These are phyloP conservation scores for Ceratocystis cacaofunesta DNA, from an alignment of 2,329 filamentous ascomycete species.

Conservation along the genomic window DNA sequence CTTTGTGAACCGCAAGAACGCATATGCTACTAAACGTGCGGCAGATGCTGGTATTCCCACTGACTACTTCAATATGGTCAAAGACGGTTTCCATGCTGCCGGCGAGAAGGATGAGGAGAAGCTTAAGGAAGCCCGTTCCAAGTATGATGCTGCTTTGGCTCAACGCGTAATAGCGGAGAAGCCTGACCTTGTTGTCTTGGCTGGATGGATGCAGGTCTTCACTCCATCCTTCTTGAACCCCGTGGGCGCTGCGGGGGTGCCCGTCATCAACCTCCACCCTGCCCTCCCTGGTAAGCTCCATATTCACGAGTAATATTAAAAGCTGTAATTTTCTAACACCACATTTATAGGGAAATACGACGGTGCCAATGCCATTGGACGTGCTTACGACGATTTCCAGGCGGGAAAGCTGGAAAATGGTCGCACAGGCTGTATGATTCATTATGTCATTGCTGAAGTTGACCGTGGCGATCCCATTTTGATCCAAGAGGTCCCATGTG, in stretches of 20 bases:
- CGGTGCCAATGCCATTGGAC: conserved; percentile 61
- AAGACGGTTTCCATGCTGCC: conserved; percentile 46
- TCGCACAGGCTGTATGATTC: conserved; percentile 75
- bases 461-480: conserved; percentile 65
- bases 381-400: conserved; percentile 60
- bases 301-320: not conserved
- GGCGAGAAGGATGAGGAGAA: conserved; percentile 44
- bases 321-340: not conserved
- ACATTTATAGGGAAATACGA: conserved; percentile 49
- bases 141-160: conserved; percentile 64
- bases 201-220: conserved; percentile 80
- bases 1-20: conserved; percentile 34
- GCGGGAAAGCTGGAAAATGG: conserved; percentile 47
- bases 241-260: conserved; percentile 44
- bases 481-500: conserved; percentile 51
- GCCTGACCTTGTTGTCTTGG: conserved; percentile 65
- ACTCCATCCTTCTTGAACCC: conserved; percentile 54
- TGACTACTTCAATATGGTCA: conserved; percentile 67
- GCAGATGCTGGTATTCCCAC: conserved; percentile 49
- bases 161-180: conserved; percentile 45
- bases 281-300: conserved; percentile 21
- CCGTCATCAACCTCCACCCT: conserved; percentile 73
- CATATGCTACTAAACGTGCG: conserved; percentile 30
- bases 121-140: conserved; percentile 43
- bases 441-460: conserved; percentile 68